These are phyloP conservation scores for Xylaria sp. DNA, from an alignment of 2,329 filamentous ascomycete genomes.

Conservation along the genomic window DNA sequence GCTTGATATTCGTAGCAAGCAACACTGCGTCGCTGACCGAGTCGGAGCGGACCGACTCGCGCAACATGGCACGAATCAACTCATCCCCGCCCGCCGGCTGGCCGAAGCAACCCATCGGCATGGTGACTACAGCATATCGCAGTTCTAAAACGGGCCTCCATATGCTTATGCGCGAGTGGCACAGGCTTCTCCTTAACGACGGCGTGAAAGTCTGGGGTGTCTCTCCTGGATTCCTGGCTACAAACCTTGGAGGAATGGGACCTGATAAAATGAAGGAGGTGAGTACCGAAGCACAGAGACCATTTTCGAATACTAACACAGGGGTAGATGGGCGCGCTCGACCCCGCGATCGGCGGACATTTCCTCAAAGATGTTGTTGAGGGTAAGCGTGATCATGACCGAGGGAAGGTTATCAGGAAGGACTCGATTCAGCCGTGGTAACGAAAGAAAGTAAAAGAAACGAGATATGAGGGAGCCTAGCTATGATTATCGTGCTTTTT, in stretches of 20 bases:
- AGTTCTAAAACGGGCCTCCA: constrained; percentile 58
- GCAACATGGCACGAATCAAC: constrained; percentile 36
- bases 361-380: constrained; percentile 46
- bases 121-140: constrained; percentile 51
- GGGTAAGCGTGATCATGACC: constrained; percentile 45
- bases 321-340: constrained; percentile 43
- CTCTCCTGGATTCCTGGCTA: constrained; percentile 44
- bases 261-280: constrained; percentile 40
- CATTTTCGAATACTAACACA: constrained; percentile 12
- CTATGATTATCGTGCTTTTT: background rate
- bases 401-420: constrained; percentile 42
- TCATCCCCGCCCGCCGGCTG: constrained; percentile 50
- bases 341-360: constrained; percentile 43
- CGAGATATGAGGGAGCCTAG: background rate
- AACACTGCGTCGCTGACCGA: constrained; percentile 53
- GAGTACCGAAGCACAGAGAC: constrained; percentile 35
- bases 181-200: constrained; percentile 52
- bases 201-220: constrained; percentile 59
- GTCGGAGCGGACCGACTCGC: constrained; percentile 42
- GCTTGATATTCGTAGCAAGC: constrained; percentile 61
- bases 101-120: constrained; percentile 51
- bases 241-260: constrained; percentile 35
- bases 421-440: constrained; percentile 45
- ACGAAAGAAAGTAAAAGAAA: constrained; percentile 27
- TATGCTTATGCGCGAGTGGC: constrained; percentile 62